Evolutionary conservation across 2,329 filamentous ascomycete genomes (phyloP), one percentile per base, ranked within the genome.

Genomic region (Penicillium sp.): DNA sequence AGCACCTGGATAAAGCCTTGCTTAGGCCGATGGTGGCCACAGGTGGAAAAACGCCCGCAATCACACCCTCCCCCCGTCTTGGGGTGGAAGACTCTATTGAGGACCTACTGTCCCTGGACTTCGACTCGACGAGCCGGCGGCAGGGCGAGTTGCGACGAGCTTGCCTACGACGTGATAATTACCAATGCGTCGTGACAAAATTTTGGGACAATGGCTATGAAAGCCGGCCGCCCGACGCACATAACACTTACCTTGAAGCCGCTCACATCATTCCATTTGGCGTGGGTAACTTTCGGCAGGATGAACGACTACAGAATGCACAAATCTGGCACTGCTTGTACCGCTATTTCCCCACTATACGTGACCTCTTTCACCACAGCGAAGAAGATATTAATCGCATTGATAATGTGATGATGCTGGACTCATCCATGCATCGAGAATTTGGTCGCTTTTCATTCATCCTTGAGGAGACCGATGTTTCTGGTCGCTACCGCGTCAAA

Each of bases 301-400:
- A 57, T 57, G 55, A 45, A 30, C 52, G 52, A 45, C 14, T 28
- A 19, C 38, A 14, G 13, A 2, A 55, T 45, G 52, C 52, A 30
- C 25, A 45, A 30, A 35, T 45, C 2, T 55, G 52, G 52, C 3
- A 45, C 1, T 55, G 38, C 13, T 14, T 55, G 25, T 55, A 55
- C 38, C 52, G 52, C 16, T 55, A 55, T 45, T 55, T 55, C 38
- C 52, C 52, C 4, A 55, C 19, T 30, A 55, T 43, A 22, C 19
- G 28, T 30, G 28, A 30, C 28, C 28, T 30, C 28, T 30, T 30
- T 30, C 28, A 30, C 28, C 28, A 30, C 28, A 30, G 28, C 28
- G 8, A 30, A 6, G 28, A 30, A 30, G 28, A 48, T 25, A 26
- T 48, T 16, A 48, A 48, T 28, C 45, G 45, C 25, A 1, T 28